Percentiles rank a stretch among this genome's conserved stretches.
These are phyloP conservation scores for Cyclocybe cylindracea DNA, from an alignment of 768 basidiomycete species.

Conservation along the genomic window DNA sequence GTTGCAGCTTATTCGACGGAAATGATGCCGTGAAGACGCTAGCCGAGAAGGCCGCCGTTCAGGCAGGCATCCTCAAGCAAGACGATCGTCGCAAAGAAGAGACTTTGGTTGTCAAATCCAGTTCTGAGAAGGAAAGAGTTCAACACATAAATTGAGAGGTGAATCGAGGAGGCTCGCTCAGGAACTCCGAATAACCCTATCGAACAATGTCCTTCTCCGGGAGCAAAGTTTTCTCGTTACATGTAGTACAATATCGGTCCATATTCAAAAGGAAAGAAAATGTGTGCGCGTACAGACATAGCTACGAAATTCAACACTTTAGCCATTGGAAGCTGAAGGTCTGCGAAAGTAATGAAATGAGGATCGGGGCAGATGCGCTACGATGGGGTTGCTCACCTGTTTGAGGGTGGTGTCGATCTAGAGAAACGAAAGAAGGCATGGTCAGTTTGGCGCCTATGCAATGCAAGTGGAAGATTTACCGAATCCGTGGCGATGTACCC, in stretches of 20 bases:
- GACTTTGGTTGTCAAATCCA: no score
- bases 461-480: no score
- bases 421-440: background rate
- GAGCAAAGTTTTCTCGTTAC: background rate
- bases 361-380: slow-evolving; percentile 6
- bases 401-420: slow-evolving; percentile 6
- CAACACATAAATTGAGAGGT: no score
- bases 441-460: no score
- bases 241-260: background rate
- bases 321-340: slow-evolving; percentile 24
- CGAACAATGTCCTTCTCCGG: no score
- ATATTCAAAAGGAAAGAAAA: background rate
- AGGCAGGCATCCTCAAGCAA: no score
- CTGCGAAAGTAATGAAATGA: slow-evolving; percentile 4
- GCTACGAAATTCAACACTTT: slow-evolving; percentile 7
- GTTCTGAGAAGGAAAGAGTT: no score
- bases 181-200: no score
- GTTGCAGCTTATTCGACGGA: slow-evolving; percentile 52
- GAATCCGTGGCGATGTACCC: slow-evolving; percentile 25
- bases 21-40: slow-evolving; percentile 30
- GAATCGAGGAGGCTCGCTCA: no score
- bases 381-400: background rate
- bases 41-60: background rate
- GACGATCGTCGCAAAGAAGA: no score
- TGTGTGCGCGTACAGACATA: background rate